Base-by-base conservation (phyloP, 2,329 filamentous ascomycete genomes). In the Fusarium mundagurra region DNA sequence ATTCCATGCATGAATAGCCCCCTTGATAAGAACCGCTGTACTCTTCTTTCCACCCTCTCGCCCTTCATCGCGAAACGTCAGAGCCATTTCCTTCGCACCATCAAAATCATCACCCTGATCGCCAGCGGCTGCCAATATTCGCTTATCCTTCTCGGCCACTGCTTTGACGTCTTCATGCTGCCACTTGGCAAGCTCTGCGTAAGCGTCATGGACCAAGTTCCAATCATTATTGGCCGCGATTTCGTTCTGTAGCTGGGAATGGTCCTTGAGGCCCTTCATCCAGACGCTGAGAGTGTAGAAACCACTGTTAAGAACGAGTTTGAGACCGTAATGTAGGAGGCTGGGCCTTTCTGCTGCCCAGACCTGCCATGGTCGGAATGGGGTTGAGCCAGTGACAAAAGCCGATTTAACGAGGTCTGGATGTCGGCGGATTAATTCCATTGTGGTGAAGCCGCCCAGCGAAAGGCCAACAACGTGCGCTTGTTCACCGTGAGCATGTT, bases 381-480 rank as follows among this genome's bases (percentile, higher is more conserved):
- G 72, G 3, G 80, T 78, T 0, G 83, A 81, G 36, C 82, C 76
- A 11, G 78, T 74, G 18, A 69, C 18, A 58, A 74, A 44, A 69
- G 79, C 12, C 81, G 73, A 39, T 79, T 72, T 55, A 50, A 67
- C 75, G 81, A 65, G 61, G 11, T 50, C 18, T 29, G 67, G 29
- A 16, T 71, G 44, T 6, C 64, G 57, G 17, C 44, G 58, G 8
- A 69, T 36, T 20, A 69, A 13, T 9, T 69, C 58, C 65, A 64
- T 69, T 2, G 65, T 43, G 6, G 58, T 51, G 5, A 68, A 80
- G 83, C 11, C 84, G 10, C 84, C 84, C 22, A 83, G 80, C 1
- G 84, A 86, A 8, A 85, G 48, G 4, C 84, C 84, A 20, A 84
- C 82, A 27, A 86, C 45, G 64, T 86, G 84, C 1, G 84, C 84